Conservation (phyloP, 768 basidiomycete genomes). For the Suillus placidus region DNA sequence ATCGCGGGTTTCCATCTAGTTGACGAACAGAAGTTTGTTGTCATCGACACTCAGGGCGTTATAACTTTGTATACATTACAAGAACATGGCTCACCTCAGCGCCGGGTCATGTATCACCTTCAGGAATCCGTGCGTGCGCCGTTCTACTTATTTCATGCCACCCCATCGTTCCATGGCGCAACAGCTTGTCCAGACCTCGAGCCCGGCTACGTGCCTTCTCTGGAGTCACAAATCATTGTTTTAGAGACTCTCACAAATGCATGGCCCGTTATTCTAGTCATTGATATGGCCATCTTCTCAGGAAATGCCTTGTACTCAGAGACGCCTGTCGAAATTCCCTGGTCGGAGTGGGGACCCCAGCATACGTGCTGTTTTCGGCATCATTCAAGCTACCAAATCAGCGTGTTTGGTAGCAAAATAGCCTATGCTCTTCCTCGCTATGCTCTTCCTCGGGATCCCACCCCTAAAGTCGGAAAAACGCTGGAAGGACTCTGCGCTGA, state of each 20-base stretch:
- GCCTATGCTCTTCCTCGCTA: conserved; percentile 1
- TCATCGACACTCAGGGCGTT: not conserved
- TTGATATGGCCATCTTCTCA: conserved; percentile 4
- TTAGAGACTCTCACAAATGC: not conserved
- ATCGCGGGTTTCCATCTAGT: not conserved
- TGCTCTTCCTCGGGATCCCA: not conserved
- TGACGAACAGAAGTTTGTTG: not conserved
- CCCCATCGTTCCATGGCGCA: not conserved
- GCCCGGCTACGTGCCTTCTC: not conserved
- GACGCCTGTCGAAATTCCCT: not conserved
- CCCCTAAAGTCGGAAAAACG: not conserved
- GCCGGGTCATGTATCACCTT: not conserved
- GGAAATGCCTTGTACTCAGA: not conserved
- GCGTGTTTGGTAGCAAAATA: not conserved
- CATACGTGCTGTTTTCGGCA: not conserved
- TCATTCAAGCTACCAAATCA: not conserved
- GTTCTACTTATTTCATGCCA: not conserved
- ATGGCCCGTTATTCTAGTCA: not conserved
- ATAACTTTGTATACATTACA: not conserved
- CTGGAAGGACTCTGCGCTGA: not conserved
- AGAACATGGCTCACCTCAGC: not conserved
- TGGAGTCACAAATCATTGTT: not conserved
- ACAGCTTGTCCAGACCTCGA: not conserved
- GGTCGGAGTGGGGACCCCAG: not conserved
- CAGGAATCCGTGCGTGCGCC: not conserved